A percentile compares a stretch with the other conserved stretches of the same genome.
phyloP scores from a whole-genome alignment of 1,284 basidiomycete genomes.

The Tetrapyrgos nigripes region DNA sequence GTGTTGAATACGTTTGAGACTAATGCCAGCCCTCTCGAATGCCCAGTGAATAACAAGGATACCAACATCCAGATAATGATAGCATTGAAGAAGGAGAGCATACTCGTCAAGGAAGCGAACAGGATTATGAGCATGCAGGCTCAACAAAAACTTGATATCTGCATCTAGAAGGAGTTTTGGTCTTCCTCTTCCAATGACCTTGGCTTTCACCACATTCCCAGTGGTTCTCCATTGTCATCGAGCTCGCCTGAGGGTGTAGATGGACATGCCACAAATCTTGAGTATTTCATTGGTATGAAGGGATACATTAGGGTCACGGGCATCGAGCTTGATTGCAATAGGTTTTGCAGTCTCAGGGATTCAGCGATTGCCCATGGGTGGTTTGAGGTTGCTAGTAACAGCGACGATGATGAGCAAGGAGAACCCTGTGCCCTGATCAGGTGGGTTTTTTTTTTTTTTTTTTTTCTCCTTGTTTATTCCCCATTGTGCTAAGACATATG shows the following conservation, averaged over 20 bases:
- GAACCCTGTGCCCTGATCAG: too few species aligned
- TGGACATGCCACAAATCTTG: conserved; percentile 20
- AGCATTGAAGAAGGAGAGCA: conserved; percentile 12
- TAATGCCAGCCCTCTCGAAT: conserved; percentile 13
- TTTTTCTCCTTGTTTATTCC: too few species aligned
- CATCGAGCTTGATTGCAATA: conserved; percentile 23
- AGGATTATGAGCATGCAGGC: conserved; percentile 23
- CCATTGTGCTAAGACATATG: too few species aligned
- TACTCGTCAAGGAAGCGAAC: conserved; percentile 32
- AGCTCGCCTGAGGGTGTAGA: conserved; percentile 21
- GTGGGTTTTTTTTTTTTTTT: too few species aligned
- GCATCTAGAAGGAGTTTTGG: conserved; percentile 5
- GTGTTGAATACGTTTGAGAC: conserved; percentile 10
- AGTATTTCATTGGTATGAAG: conserved; percentile 16
- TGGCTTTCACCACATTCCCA: conserved; percentile 16
- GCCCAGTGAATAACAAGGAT: conserved; percentile 26
- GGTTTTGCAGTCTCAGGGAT: conserved; percentile 29
- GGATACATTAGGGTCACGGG: conserved; percentile 13
- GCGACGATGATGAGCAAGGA: too few species aligned
- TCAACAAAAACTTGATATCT: conserved; percentile 20
- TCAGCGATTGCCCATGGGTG: conserved; percentile 21
- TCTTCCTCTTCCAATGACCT: conserved; percentile 15
- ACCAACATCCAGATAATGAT: conserved; percentile 20
- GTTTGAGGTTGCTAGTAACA: too few species aligned
- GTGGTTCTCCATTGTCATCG: conserved; percentile 1